A percentile compares a stretch with the other conserved stretches of the same genome.
These are phyloP conservation scores for Pseudogymnoascus sp. DNA, from an alignment of 2,329 filamentous ascomycete species.

Conservation along the genomic window DNA sequence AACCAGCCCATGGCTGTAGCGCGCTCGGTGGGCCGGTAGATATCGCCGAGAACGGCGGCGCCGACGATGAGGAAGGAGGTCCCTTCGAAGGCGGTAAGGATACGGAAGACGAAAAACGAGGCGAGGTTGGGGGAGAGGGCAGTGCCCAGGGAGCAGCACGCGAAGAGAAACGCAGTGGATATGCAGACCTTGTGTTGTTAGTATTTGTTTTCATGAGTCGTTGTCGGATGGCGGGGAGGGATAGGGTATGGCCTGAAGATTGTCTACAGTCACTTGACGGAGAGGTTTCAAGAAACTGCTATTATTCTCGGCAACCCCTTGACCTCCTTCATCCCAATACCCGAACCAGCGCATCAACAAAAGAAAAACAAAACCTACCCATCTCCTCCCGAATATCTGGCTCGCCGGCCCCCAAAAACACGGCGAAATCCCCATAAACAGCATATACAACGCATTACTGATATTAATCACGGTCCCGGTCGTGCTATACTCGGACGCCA, in stretches of 20 bases:
- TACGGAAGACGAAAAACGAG: conserved; percentile 64
- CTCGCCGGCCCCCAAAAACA: conserved; percentile 66
- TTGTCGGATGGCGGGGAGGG: background rate
- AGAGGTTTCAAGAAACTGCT: background rate
- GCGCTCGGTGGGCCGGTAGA: conserved; percentile 57
- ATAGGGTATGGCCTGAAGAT: background rate
- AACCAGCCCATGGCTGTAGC: conserved; percentile 69
- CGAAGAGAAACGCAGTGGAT: conserved; percentile 53
- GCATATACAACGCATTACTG: conserved; percentile 66
- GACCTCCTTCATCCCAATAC: background rate
- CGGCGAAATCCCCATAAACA: conserved; percentile 63
- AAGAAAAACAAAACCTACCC: conserved; percentile 34
- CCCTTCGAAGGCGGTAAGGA: conserved; percentile 66
- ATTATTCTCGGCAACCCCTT: background rate
- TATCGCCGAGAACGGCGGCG: conserved; percentile 58
- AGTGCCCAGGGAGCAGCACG: conserved; percentile 61
- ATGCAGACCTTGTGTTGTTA: conserved; percentile 42
- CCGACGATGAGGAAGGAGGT: conserved; percentile 67
- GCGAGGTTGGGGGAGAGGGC: conserved; percentile 62
- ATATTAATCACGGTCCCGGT: conserved; percentile 62
- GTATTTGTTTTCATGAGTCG: background rate
- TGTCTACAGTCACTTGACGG: background rate
- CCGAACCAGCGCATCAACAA: background rate
- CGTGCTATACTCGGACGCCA: conserved; percentile 55
- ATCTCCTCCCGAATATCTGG: conserved; percentile 51